Evolutionary conservation across 768 basidiomycete species (phyloP), one percentile per base, ranked within the genome.

Genomic region (Amanita inopinata): DNA sequence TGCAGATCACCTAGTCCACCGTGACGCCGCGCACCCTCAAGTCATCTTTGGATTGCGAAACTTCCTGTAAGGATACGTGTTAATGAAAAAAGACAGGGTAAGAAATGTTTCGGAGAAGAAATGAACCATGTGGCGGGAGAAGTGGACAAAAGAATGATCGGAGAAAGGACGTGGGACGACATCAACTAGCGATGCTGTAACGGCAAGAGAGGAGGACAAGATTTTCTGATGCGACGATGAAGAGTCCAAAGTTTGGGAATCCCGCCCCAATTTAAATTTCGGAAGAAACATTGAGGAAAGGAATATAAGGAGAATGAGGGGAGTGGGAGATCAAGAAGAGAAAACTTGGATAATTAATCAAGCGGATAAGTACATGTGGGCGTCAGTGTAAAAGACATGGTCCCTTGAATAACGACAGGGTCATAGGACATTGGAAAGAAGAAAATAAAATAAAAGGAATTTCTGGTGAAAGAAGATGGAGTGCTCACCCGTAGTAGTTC

Each of bases 21-120:
- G 66, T 69, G 22, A 83, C 77, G 6, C 78, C 80, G 47, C 65
- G 69, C 42, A 64, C 57, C 53, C 80, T 67, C 43, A 83, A 54
- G 46, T 79, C 78, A 48, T 76, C 61, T 50, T 69, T 71, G 17
- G 69, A 67, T 50, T 62, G 57, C 28, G 60, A 54, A 23, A 85
- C 78, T 64, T 85, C 80, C 79, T 81, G 53, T n/a, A 44, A 35
- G 28, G 46, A 54, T 34, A 19, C 38, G 28, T 14, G 32, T 33
- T 17, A 37, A 44, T 33, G 51, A 46, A 32, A 46, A 39, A 30
- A 22, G 3, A 8, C 31, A 37, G 33, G 43, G 38, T 39, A 40
- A 47, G 33, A 33, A 25, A 23, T 14, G 19, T 30, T 9, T 4
- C 11, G 7, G 19, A 15, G 22, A 23, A 14, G 32, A 39, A 28